Base-by-base conservation (phyloP, 768 basidiomycete genomes). In the Dioszegia hungarica region DNA sequence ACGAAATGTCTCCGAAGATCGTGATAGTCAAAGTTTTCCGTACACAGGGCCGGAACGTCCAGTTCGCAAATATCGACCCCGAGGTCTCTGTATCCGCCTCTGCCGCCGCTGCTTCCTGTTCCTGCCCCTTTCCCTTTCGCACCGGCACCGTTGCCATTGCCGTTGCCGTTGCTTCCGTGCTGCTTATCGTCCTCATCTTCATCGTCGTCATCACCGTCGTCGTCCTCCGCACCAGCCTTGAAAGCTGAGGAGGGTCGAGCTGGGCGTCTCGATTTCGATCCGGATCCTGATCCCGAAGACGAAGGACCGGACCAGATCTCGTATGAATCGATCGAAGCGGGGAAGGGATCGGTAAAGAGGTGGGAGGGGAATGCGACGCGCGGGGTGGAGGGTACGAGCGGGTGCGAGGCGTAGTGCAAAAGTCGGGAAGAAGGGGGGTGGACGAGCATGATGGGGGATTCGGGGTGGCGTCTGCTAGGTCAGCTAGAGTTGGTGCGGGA, bases 11-110 rank as follows among this genome's bases (percentile, higher is more conserved):
- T 81, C 56, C 92, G 85, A 59, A 98, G 82, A 77, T 93, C 90
- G 14, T 85, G 84, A 70, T 93, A 97, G 78, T 98, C 95, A 70
- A 99, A 99, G 78, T 98, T 98, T 78, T 98, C 95, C 74, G 93
- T 91, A 79, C 98, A 99, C 4, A 97, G 75, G 0, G 93, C 93
- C 1, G 91, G 92, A 34, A 98, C 89, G 88, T 95, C 68, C 5
- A 67, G 61, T 54, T 75, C 74, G 57, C 74, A 75, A 10, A 75
- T 70, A 49, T 75, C 74, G n/a, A 75, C 62, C 1, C 72, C 72
- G 19, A 75, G 61, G 57, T 75, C 74, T 22, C 74, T 43, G 54
- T 69, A 73, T 4, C 49, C 74, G 66, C n/a, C n/a, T n/a, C n/a
- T n/a, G n/a, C n/a, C n/a, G n/a, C n/a, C n/a, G n/a, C n/a, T n/a